phyloP scores from a whole-genome alignment of 345 rosid genomes.

The Theobroma cacao region DNA sequence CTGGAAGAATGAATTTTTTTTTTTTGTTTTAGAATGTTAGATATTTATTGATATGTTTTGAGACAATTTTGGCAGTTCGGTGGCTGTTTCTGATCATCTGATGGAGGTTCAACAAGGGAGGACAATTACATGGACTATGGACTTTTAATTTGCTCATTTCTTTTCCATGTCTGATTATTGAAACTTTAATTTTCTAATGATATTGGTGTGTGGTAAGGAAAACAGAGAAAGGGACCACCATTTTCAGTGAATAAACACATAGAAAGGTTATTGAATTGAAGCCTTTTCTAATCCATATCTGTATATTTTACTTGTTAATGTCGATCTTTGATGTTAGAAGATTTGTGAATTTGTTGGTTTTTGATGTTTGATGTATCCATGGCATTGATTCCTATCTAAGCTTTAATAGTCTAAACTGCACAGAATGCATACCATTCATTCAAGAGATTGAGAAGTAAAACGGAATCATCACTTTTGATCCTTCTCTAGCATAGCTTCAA shows the following conservation, averaged over 20 bases:
- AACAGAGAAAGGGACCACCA: slow-evolving; percentile 6
- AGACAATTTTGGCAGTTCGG: slow-evolving; percentile 53
- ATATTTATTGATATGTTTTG: slow-evolving; percentile 7
- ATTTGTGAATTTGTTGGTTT: background rate
- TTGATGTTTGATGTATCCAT: background rate
- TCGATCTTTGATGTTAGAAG: slow-evolving; percentile 6
- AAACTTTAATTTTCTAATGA: slow-evolving; percentile 15
- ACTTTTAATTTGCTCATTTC: slow-evolving; percentile 2
- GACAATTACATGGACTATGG: slow-evolving; percentile 3
- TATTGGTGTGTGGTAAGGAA: background rate
- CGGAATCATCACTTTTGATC: slow-evolving; percentile 22
- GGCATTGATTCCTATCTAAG: background rate
- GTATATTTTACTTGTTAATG: background rate
- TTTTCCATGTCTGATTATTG: slow-evolving; percentile 18
- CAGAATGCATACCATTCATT: background rate
- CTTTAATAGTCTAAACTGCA: background rate
- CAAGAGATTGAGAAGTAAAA: background rate
- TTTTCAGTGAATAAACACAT: slow-evolving; percentile 20
- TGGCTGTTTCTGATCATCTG: slow-evolving; percentile 54
- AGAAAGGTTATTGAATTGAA: background rate
- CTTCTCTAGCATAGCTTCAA: slow-evolving; percentile 50
- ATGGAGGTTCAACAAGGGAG: slow-evolving; percentile 18
- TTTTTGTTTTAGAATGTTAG: background rate
- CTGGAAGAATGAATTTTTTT: background rate
- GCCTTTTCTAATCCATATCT: slow-evolving; percentile 3